Percentiles rank a stretch among this genome's conserved stretches.
Evolutionary conservation across 345 rosid genomes (phyloP).

Genomic region (Salix brachista): DNA sequence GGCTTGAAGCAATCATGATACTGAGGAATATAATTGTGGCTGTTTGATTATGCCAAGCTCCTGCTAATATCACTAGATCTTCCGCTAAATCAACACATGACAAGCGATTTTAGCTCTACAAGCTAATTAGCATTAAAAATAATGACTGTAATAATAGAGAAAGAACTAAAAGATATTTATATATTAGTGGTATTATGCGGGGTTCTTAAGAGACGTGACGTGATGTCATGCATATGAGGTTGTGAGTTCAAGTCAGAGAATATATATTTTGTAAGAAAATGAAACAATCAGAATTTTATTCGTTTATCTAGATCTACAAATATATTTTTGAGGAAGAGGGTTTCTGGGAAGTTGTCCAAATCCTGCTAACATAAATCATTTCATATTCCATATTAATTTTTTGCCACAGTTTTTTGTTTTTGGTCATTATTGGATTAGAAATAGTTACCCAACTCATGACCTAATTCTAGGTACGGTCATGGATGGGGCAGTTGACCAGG

Average conservation of each 20-base stretch:
- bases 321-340: too few species aligned
- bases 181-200: not conserved
- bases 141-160: not conserved
- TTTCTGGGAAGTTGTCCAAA: constrained; percentile 23
- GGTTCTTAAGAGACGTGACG: too few species aligned
- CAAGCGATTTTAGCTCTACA: constrained; percentile 15
- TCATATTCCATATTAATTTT: constrained; percentile 13
- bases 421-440: not conserved
- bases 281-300: too few species aligned
- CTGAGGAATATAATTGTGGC: not conserved
- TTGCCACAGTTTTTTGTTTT: not conserved
- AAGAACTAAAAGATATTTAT: not conserved
- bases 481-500: too few species aligned
- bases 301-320: too few species aligned
- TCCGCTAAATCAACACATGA: not conserved
- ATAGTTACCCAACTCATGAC: too few species aligned
- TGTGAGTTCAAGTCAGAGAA: accelerated
- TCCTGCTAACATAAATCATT: not conserved
- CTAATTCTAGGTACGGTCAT: too few species aligned
- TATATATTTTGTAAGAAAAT: too few species aligned
- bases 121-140: not conserved
- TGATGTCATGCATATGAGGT: too few species aligned
- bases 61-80: not conserved
- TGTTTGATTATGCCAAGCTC: not conserved
- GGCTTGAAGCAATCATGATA: not conserved